Evolutionary conservation across 2,329 filamentous ascomycete genomes (phyloP), one percentile per base, ranked within the genome.

Genomic region (Allantophomopsis lycopodina): DNA sequence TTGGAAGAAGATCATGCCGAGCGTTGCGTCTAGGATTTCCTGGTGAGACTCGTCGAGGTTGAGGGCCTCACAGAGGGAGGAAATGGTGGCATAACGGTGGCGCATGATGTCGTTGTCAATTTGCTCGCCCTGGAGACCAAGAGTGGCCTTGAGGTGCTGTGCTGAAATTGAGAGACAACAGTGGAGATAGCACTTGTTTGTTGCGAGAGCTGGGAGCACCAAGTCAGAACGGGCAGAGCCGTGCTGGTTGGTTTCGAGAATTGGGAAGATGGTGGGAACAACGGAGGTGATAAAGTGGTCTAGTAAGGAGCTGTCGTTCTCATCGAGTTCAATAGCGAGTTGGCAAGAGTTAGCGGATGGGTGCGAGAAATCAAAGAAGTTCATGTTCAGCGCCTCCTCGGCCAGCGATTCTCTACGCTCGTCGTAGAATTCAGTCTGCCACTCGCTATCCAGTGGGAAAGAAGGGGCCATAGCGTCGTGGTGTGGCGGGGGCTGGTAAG

Each of bases 1-100:
- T 57, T 94, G 86, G 66, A 95, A 93, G 65, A 94, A 91, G 57
- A 95, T 94, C 75, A 96, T 87, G 38, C 84, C 87, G 5, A 96
- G 71, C 0, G 88, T 87, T 1, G 89, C 87, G 60, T 96, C 89
- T 11, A 96, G 76, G 50, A 94, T 93, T 58, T 91, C 76, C 43
- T 82, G 73, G 57, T 94, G 87, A 55, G 94, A 71, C 54, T 80
- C 79, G 55, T 95, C 87, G 43, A 71, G 69, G 54, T 79, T 78
- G 41, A 96, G 71, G 1, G 85, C 79, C 46, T 87, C 78, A 58
- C 87, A 94, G 3, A 96, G 72, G 49, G 85, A 78, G 7, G 82
- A 80, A 50, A 96, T 86, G 32, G 88, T 89, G 28, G 84, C 79
- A 58, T 83, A 93, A 44, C 88, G 82, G 60, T 96, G 89, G 51